Evolutionary conservation across 805 yeast species (phyloP).

Genomic region (Kockiozyma suomiensis): DNA sequence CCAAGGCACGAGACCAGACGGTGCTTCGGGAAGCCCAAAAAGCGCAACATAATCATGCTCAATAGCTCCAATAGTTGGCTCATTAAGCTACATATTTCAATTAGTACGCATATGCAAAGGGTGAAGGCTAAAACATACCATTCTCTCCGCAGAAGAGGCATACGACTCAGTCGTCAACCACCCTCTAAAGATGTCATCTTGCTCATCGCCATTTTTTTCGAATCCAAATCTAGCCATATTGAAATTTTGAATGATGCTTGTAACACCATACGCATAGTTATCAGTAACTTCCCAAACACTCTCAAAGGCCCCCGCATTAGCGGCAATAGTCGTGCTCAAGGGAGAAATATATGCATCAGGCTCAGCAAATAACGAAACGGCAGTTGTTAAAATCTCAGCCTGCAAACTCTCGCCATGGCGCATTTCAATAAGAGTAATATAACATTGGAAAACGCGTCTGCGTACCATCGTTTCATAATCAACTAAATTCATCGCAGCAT

Average conservation of each 20-base stretch:
- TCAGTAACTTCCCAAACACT: constrained; percentile 46
- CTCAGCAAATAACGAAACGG: constrained; percentile 41
- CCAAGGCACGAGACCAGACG: constrained; percentile 26
- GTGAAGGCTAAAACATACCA: constrained; percentile 14
- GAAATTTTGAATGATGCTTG: constrained; percentile 45
- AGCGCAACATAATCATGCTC: constrained; percentile 37
- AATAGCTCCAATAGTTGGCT: constrained; percentile 36
- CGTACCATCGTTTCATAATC: constrained; percentile 46
- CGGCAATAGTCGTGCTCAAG: constrained; percentile 40
- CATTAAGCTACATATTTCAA: constrained; percentile 15
- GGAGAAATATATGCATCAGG: constrained; percentile 38
- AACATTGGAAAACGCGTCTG: constrained; percentile 52
- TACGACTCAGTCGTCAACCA: constrained; percentile 38
- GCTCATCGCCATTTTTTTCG: constrained; percentile 27
- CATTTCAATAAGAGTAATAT: constrained; percentile 42
- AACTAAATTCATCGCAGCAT: constrained; percentile 33
- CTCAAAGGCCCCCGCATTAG: constrained; percentile 37
- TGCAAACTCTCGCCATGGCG: constrained; percentile 43
- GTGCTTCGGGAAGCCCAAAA: constrained; percentile 17
- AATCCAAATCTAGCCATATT: constrained; percentile 42
- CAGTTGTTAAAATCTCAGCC: constrained; percentile 45
- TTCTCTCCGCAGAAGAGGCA: constrained; percentile 32
- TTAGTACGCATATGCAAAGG: neutral
- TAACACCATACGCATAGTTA: constrained; percentile 48
- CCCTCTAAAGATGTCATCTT: constrained; percentile 20